Conservation (phyloP, 2,329 filamentous ascomycete species). For the Xylaria arbuscula region DNA sequence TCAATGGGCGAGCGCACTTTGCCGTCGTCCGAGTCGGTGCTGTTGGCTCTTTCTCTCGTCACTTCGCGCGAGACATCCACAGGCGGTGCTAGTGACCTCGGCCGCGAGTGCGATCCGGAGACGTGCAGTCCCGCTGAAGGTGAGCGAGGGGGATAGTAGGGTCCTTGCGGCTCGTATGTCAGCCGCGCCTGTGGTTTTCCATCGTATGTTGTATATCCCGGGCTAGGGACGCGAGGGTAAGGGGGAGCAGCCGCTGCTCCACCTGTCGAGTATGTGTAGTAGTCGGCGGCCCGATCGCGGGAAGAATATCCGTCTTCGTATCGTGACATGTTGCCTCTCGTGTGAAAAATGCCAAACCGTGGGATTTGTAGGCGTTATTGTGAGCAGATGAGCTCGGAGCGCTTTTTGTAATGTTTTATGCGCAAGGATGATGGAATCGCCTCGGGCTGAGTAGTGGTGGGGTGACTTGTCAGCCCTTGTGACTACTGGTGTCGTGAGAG, state of each 20-base stretch:
- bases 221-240: conserved; percentile 35
- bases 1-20: conserved; percentile 51
- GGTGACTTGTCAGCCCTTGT: conserved; percentile 28
- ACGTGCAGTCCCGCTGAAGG: conserved; percentile 42
- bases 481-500: conserved; percentile 30
- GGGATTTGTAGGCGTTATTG: background rate
- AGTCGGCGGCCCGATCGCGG: conserved; percentile 39
- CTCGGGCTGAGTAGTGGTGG: conserved; percentile 17
- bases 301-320: conserved; percentile 42
- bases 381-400: background rate
- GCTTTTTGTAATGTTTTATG: background rate
- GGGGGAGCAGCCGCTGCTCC: conserved; percentile 14
- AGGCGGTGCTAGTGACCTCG: conserved; percentile 46
- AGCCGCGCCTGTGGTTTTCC: conserved; percentile 40
- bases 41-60: conserved; percentile 37
- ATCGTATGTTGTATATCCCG: conserved; percentile 38
- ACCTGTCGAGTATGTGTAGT: conserved; percentile 38
- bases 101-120: conserved; percentile 44
- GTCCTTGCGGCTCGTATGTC: conserved; percentile 58
- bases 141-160: conserved; percentile 40
- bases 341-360: conserved; percentile 11
- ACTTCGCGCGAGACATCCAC: conserved; percentile 35
- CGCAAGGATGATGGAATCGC: background rate
- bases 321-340: conserved; percentile 41
- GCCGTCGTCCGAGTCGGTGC: conserved; percentile 44